Evolutionary conservation across 805 yeast species (phyloP).

Genomic region (Hanseniaspora vineae): DNA sequence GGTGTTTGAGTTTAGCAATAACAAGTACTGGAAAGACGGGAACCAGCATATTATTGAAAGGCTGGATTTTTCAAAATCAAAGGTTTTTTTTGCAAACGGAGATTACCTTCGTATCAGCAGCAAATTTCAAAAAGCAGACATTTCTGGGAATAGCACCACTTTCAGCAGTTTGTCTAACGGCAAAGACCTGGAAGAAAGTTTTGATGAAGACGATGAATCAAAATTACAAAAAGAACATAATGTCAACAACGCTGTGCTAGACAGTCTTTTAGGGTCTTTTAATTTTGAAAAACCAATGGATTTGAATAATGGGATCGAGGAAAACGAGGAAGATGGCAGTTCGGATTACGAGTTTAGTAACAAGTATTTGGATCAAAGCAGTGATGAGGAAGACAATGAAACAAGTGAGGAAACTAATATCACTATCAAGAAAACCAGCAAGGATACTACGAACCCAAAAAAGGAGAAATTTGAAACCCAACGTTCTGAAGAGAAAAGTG

Average conservation of each 20-base stretch:
- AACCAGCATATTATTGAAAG: slow-evolving; percentile 68
- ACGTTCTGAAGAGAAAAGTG: slow-evolving; percentile 6
- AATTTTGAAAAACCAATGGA: slow-evolving; percentile 40
- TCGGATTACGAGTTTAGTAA: slow-evolving; percentile 35
- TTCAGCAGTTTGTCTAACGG: too few relatives aligned
- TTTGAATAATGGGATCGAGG: slow-evolving; percentile 27
- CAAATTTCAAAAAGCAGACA: slow-evolving; percentile 3
- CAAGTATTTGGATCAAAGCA: slow-evolving; percentile 12
- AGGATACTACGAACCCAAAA: neutral
- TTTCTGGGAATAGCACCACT: neutral
- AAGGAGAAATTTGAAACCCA: neutral
- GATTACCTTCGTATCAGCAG: slow-evolving; percentile 1
- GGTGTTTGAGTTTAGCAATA: slow-evolving; percentile 42
- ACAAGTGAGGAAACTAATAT: slow-evolving; percentile 15
- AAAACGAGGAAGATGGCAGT: slow-evolving; percentile 23
- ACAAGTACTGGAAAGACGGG: slow-evolving; percentile 67
- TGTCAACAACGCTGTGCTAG: slow-evolving; percentile 34
- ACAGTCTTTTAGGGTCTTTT: slow-evolving; percentile 32
- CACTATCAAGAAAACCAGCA: slow-evolving; percentile 4
- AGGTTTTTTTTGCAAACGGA: slow-evolving; percentile 3
- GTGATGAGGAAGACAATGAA: slow-evolving; percentile 17
- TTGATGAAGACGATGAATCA: slow-evolving; percentile 1
- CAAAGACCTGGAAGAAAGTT: slow-evolving; percentile 15
- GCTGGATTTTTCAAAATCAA: slow-evolving; percentile 22
- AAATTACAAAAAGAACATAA: slow-evolving; percentile 27